Evolutionary conservation across 306 rosid genomes (phyloP).

Genomic region (Pyrus betulifolia): DNA sequence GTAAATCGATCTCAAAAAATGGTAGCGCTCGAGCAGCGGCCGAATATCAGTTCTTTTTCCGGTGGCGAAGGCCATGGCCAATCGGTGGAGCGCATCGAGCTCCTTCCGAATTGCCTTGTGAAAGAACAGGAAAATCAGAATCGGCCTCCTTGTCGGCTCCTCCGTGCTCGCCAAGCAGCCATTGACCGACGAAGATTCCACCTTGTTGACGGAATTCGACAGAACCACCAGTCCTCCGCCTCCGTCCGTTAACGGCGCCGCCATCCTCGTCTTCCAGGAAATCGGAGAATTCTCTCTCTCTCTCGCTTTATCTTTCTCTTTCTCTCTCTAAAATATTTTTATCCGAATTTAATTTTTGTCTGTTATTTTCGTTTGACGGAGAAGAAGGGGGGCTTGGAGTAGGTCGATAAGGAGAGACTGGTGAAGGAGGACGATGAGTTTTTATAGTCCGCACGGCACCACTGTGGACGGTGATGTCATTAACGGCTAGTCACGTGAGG

Average conservation of each 20-base stretch:
- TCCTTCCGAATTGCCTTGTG: conserved; percentile 89
- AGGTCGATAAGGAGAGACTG: conserved; percentile 8
- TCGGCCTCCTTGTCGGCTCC: conserved; percentile 56
- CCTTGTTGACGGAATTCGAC: conserved; percentile 50
- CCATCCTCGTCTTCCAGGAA: conserved; percentile 36
- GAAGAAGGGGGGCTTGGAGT: conserved; percentile 20
- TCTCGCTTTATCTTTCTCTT: neutral
- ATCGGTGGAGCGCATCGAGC: conserved; percentile 76
- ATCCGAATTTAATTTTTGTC: neutral
- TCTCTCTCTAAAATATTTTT: neutral
- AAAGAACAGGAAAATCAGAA: conserved; percentile 77
- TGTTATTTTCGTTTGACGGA: conserved; percentile 19
- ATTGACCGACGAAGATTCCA: conserved; percentile 47
- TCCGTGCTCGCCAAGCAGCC: conserved; percentile 43
- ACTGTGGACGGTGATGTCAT: conserved; percentile 27
- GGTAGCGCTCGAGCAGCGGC: conserved; percentile 65
- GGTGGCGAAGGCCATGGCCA: conserved; percentile 84
- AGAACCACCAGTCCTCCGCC: conserved; percentile 79
- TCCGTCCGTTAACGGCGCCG: conserved; percentile 68
- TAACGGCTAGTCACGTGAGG: conserved; percentile 18
- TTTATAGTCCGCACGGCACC: conserved; percentile 25
- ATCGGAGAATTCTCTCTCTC: neutral
- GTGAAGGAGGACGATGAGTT: neutral
- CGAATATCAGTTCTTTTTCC: conserved; percentile 58
- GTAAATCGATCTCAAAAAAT: conserved; percentile 79